Conservation (phyloP, 1,284 basidiomycete genomes). For the Tilletiopsis washingtonensis region DNA sequence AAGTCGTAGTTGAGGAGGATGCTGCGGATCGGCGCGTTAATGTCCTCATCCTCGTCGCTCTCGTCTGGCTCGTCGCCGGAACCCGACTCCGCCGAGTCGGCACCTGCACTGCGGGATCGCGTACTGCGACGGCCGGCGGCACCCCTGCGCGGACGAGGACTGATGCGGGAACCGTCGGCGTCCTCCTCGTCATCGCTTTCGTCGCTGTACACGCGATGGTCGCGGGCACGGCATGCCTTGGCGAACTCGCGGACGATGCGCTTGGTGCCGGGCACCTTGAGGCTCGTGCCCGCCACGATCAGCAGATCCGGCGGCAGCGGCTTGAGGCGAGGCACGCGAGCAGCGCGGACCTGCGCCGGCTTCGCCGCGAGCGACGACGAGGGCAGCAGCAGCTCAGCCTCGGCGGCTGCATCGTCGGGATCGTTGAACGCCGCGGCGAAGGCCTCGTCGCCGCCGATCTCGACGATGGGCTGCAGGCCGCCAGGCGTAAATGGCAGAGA, state of each 20-base stretch:
- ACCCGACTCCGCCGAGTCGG: neutral
- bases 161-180: slow-evolving; percentile 45
- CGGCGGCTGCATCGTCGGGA: neutral
- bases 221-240: slow-evolving; percentile 61
- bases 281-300: slow-evolving; percentile 89
- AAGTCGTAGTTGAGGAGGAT: slow-evolving; percentile 85
- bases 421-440: slow-evolving; percentile 4
- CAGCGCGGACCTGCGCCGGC: neutral
- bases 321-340: slow-evolving; percentile 29
- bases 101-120: neutral
- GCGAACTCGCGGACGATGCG: slow-evolving; percentile 90
- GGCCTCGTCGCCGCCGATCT: slow-evolving; percentile 7
- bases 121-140: too few relatives aligned
- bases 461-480: slow-evolving; percentile 5
- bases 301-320: slow-evolving; percentile 68
- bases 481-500: too few relatives aligned
- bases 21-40: slow-evolving; percentile 55
- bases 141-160: too few relatives aligned
- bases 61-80: slow-evolving; percentile 26
- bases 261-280: slow-evolving; percentile 89
- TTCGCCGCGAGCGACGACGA: neutral
- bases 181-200: slow-evolving; percentile 11
- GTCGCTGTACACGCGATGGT: slow-evolving; percentile 9
- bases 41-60: slow-evolving; percentile 12
- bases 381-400: neutral